These are phyloP conservation scores for Xylariomycetidae sp. DNA, from an alignment of 2,329 filamentous ascomycete species.

Conservation along the genomic window DNA sequence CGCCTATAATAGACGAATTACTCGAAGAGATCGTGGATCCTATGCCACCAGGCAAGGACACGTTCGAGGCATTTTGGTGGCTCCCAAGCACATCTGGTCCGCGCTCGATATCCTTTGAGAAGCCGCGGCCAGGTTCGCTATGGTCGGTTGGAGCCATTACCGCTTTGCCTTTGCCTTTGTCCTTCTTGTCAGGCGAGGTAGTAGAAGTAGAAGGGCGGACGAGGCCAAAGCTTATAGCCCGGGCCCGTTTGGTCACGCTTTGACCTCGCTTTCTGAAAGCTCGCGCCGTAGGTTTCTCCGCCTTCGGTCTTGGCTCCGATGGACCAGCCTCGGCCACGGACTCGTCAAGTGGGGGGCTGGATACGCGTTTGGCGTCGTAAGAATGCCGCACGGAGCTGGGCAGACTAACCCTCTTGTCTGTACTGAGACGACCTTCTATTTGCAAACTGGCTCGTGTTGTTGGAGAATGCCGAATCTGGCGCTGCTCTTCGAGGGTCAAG, in stretches of 20 bases:
- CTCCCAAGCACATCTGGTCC: constrained; percentile 40
- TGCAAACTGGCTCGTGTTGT: constrained; percentile 44
- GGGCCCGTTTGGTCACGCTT: constrained; percentile 22
- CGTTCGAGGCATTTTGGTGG: constrained; percentile 37
- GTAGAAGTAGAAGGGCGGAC: constrained; percentile 16
- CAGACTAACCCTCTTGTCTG: constrained; percentile 45
- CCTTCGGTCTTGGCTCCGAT: constrained; percentile 14
- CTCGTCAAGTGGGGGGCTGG: constrained; percentile 21
- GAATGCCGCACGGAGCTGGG: constrained; percentile 49
- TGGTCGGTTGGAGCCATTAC: constrained; percentile 36
- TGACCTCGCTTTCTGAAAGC: constrained; percentile 23
- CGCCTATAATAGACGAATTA: constrained; percentile 56
- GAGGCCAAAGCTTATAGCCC: constrained; percentile 25
- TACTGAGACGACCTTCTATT: constrained; percentile 39
- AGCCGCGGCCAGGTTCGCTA: constrained; percentile 30
- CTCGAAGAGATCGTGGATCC: constrained; percentile 47
- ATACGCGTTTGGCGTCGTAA: constrained; percentile 42
- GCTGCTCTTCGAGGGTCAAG: constrained; percentile 44
- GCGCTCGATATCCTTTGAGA: constrained; percentile 49
- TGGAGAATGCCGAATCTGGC: constrained; percentile 37
- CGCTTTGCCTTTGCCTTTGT: constrained; percentile 47
- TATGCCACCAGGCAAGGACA: constrained; percentile 46
- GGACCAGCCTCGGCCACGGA: constrained; percentile 20
- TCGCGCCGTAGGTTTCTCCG: constrained; percentile 13
- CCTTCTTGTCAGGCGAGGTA: constrained; percentile 21